Base-by-base conservation (phyloP, 2,329 filamentous ascomycete genomes). In the Arthrinium puccinioides region DNA sequence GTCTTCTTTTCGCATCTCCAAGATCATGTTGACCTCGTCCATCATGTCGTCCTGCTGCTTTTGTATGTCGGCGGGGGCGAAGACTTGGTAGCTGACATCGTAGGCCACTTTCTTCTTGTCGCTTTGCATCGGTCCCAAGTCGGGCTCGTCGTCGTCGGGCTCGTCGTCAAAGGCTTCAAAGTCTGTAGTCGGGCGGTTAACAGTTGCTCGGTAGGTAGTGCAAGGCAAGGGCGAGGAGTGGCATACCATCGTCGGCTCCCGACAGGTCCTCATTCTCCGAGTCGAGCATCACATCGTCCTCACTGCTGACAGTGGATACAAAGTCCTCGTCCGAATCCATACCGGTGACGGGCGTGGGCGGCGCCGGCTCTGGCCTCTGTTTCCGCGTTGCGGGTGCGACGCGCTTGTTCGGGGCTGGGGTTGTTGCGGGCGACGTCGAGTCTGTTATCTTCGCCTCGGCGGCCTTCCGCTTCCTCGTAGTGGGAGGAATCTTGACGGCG, bases 261-360 rank as follows among this genome's bases (percentile, higher is more conserved):
- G 72, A 76, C 44, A 75, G 23, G 61, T 74, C 62, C 59, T 74
- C 81, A 51, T 88, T 86, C 38, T 87, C 88, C 50, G 84, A 88
- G 43, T 84, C 80, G 45, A 84, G 75, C 60, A 83, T 73, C 42
- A 87, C 76, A 46, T 85, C 82, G 38, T 82, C 80, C 28, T 82
- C 82, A 55, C 84, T 94, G 28, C 86, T 90, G 51, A 82, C 72
- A 55, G 81, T 79, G 51, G 85, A 94, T 75, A 92, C 84, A 61
- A 89, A 89, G 43, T 96, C 90, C 55, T 96, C 88, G 52, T 97
- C 90, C 8, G 89, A 96, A 66, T 95, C 88, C 89, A 96, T 96
- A 46, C 69, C 76, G 33, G 76, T 80, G 41, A 73, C 60, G 20
- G 76, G 73, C 5, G 75, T 76, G 13, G 74, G 74, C 16, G 79